Evolutionary conservation across 2,329 filamentous ascomycete species (phyloP).

Genomic region (Sporothrix mexicana): DNA sequence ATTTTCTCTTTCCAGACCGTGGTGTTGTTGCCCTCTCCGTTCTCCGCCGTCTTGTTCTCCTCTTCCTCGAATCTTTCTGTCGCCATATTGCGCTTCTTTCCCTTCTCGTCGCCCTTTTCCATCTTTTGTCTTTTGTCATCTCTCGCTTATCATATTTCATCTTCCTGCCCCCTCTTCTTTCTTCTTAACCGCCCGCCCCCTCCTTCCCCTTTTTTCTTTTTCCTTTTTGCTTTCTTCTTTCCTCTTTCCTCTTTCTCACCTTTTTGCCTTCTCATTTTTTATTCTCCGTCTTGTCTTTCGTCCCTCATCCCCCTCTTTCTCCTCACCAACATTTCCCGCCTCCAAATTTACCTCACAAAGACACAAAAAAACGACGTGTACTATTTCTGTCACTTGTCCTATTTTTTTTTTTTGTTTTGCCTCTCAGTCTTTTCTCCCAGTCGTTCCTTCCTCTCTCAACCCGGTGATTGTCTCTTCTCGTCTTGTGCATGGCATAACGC

Average conservation of each 20-base stretch:
- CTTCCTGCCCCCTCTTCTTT: not conserved
- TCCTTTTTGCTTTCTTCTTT: not conserved
- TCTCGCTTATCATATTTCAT: conserved; percentile 13
- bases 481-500: not conserved
- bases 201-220: conserved; percentile 1
- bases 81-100: not conserved
- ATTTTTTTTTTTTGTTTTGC: too few species aligned
- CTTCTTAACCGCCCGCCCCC: conserved; percentile 11
- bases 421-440: not conserved
- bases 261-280: conserved; percentile 11
- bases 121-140: not conserved
- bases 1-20: not conserved
- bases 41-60: not conserved
- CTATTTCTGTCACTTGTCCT: not conserved
- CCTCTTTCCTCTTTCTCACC: not conserved
- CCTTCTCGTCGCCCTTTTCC: not conserved
- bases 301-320: not conserved
- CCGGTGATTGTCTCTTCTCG: not conserved
- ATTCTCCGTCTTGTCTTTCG: not conserved
- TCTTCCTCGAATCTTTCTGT: not conserved
- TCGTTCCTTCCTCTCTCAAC: not conserved
- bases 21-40: not conserved
- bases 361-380: conserved; percentile 12
- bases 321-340: not conserved
- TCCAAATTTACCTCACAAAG: conserved; percentile 1